Conservation (phyloP, 2,329 filamentous ascomycete species). For the Allantophomopsis lycopodina region DNA sequence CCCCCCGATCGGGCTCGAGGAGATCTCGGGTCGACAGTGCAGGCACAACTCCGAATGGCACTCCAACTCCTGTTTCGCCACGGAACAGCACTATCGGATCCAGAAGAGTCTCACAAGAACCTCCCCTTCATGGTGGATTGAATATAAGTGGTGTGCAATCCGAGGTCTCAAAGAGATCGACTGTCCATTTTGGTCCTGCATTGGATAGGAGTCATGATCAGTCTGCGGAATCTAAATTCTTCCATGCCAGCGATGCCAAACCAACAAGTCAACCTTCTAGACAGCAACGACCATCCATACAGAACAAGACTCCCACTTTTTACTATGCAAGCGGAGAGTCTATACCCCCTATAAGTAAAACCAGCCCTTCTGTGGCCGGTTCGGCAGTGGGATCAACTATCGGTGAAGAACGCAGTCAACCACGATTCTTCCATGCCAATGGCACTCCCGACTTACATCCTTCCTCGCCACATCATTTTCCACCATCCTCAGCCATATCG, state of each 20-base stretch:
- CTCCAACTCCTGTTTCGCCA: constrained; percentile 28
- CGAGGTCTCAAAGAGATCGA: constrained; percentile 12
- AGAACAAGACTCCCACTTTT: constrained; percentile 24
- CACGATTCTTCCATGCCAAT: constrained; percentile 68
- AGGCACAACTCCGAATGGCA: constrained; percentile 50
- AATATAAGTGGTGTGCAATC: constrained; percentile 12
- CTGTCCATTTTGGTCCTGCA: constrained; percentile 26
- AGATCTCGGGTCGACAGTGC: constrained; percentile 59
- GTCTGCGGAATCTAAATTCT: constrained; percentile 57
- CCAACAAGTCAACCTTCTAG: constrained; percentile 12
- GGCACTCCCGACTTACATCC: constrained; percentile 37
- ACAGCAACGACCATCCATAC: constrained; percentile 13
- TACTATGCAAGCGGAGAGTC: constrained; percentile 34
- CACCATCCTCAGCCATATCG: constrained; percentile 26
- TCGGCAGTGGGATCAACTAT: constrained; percentile 11
- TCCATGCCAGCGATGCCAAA: constrained; percentile 74
- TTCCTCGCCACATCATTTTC: constrained; percentile 18
- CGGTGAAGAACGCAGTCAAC: constrained; percentile 19
- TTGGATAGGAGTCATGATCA: constrained; percentile 18
- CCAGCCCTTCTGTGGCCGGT: constrained; percentile 12
- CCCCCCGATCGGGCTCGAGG: constrained; percentile 63
- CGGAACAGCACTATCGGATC: constrained; percentile 14
- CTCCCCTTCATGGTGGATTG: constrained; percentile 6
- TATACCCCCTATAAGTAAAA: constrained; percentile 24
- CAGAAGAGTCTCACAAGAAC: constrained; percentile 19